A percentile compares a stretch with the other conserved stretches of the same genome.
phyloP scores from a whole-genome alignment of 805 yeast species.

The Nakazawaea ishiwadae region DNA sequence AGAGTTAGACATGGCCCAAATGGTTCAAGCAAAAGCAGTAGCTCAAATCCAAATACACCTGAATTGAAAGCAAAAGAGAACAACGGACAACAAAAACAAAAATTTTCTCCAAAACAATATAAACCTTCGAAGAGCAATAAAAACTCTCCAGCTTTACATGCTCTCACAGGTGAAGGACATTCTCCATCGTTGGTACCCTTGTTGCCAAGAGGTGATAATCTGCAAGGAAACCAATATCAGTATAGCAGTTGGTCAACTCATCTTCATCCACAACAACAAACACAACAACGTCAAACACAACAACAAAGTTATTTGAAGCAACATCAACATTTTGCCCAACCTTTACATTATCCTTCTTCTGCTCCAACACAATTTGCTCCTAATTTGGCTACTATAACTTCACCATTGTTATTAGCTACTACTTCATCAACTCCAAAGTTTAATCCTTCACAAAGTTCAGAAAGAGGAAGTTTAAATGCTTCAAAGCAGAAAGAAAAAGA shows the following conservation, averaged over 20 bases:
- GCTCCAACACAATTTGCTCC: slow-evolving; percentile 71
- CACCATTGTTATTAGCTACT: slow-evolving; percentile 58
- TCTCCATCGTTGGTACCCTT: slow-evolving; percentile 37
- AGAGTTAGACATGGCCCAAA: slow-evolving; percentile 54
- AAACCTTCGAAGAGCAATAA: slow-evolving; percentile 21
- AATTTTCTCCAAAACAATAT: slow-evolving; percentile 33
- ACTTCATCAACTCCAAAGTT: slow-evolving; percentile 31
- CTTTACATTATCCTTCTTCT: slow-evolving; percentile 60
- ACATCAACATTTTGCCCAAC: slow-evolving; percentile 36
- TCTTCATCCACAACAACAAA: slow-evolving; percentile 11
- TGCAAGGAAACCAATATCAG: slow-evolving; percentile 18
- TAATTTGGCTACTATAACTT: slow-evolving; percentile 56
- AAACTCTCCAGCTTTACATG: slow-evolving; percentile 11
- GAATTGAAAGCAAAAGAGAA: slow-evolving; percentile 48
- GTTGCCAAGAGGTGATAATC: slow-evolving; percentile 30
- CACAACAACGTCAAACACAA: slow-evolving; percentile 8
- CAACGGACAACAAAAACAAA: slow-evolving; percentile 15
- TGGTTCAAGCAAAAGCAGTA: slow-evolving; percentile 13
- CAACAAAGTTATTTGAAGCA: slow-evolving; percentile 15
- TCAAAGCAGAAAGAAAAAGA: slow-evolving; percentile 14
- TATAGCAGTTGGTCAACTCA: slow-evolving; percentile 14
- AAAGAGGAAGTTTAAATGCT: slow-evolving; percentile 21
- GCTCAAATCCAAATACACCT: slow-evolving; percentile 49
- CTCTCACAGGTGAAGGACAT: not conserved
- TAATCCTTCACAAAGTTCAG: slow-evolving; percentile 35